Percentiles rank a stretch among this genome's conserved stretches.
Conservation (phyloP, 2,329 filamentous ascomycete species). For the Rhynchosporium secalis region DNA sequence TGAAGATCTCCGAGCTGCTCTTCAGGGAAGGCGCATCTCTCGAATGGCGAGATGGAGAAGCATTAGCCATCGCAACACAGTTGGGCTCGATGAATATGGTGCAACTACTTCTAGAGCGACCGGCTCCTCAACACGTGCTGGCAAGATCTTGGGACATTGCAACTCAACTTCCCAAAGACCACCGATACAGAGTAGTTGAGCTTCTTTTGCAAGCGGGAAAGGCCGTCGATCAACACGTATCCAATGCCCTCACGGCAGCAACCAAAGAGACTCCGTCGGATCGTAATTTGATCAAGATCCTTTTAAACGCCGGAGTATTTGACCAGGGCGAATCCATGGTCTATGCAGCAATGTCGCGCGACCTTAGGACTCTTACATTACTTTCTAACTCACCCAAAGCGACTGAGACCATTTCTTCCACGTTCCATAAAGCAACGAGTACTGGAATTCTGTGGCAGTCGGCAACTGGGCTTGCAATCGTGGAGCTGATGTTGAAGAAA, state of each 20-base stretch:
- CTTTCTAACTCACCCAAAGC: constrained; percentile 39
- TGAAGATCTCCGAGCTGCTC: constrained; percentile 18
- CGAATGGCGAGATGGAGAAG: constrained; percentile 25
- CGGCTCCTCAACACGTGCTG: constrained; percentile 17
- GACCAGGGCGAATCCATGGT: constrained; percentile 55
- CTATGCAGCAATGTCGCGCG: constrained; percentile 16
- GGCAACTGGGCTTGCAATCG: constrained; percentile 26
- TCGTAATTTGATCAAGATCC: constrained; percentile 45
- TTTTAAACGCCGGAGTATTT: constrained; percentile 51
- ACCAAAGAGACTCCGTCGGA: constrained; percentile 20
- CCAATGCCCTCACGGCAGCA: constrained; percentile 20
- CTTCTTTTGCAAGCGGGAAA: constrained; percentile 26
- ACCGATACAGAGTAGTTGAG: constrained; percentile 18
- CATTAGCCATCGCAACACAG: constrained; percentile 20
- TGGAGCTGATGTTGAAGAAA: constrained; percentile 51
- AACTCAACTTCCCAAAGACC: constrained; percentile 15
- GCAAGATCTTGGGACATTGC: constrained; percentile 19
- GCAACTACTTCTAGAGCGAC: constrained; percentile 15
- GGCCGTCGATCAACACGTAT: constrained; percentile 20
- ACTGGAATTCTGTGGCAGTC: constrained; percentile 54
- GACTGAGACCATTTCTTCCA: constrained; percentile 33
- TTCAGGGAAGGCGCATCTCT: constrained; percentile 20
- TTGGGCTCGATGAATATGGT: constrained; percentile 19
- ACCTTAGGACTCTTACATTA: constrained; percentile 20
- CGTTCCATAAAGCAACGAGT: constrained; percentile 49